Evolutionary conservation across 2,329 filamentous ascomycete genomes (phyloP).

Genomic region (Epichloe glyceriae): DNA sequence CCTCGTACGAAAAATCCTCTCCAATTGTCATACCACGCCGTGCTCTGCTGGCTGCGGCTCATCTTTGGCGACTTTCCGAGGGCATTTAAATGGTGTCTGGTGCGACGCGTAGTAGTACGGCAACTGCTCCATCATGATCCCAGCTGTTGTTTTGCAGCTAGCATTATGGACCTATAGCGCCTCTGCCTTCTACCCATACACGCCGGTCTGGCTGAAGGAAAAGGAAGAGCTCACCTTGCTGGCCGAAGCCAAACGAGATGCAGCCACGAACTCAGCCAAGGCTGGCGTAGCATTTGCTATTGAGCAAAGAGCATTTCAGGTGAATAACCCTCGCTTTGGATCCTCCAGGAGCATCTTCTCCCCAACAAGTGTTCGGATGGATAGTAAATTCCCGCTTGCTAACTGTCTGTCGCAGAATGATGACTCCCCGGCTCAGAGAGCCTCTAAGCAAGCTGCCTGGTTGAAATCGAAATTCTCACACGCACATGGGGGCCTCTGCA

Average conservation of each 20-base stretch:
- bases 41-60: neutral
- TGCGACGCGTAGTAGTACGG: slow-evolving; percentile 1
- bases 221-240: slow-evolving; percentile 11
- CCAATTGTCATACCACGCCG: neutral
- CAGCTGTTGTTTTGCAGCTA: slow-evolving; percentile 27
- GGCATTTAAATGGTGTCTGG: neutral
- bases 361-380: neutral
- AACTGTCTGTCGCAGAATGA: neutral
- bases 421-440: slow-evolving; percentile 2
- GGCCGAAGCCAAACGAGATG: slow-evolving; percentile 14
- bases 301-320: slow-evolving; percentile 20
- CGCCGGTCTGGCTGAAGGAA: slow-evolving; percentile 23
- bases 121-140: slow-evolving; percentile 25
- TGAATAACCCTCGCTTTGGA: neutral
- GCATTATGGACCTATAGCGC: slow-evolving; percentile 32
- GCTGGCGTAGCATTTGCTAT: slow-evolving; percentile 27
- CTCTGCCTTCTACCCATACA: slow-evolving; percentile 36
- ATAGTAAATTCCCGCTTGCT: slow-evolving; percentile 14
- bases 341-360: neutral
- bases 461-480: slow-evolving; percentile 8
- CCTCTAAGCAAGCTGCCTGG: slow-evolving; percentile 9
- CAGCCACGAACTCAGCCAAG: slow-evolving; percentile 7
- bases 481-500: neutral
- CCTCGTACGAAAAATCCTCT: neutral
- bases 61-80: neutral